These are phyloP conservation scores for Phytopythium cucurbitacearum DNA, from an alignment of 352 stramenopile genomes.

Conservation along the genomic window DNA sequence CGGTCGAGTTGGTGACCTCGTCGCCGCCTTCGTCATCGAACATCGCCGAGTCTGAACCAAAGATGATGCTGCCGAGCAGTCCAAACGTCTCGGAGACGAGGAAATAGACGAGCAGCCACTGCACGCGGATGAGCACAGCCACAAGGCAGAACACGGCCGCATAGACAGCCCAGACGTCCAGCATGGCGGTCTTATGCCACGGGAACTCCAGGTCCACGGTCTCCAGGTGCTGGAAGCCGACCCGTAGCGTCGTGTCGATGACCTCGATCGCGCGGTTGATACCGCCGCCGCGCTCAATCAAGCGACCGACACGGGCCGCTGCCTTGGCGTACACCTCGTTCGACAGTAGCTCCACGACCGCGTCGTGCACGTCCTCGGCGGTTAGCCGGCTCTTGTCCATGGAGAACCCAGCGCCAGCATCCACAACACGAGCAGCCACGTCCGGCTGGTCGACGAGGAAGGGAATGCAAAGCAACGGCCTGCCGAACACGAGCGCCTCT, in stretches of 20 bases:
- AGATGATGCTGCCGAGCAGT: conserved; percentile 34
- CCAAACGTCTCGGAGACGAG: conserved; percentile 38
- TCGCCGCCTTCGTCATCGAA: conserved; percentile 2
- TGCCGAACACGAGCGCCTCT: conserved; percentile 72
- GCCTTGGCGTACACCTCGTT: conserved; percentile 42
- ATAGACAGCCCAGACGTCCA: conserved; percentile 82
- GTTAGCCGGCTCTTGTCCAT: conserved; percentile 76
- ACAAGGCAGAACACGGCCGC: conserved; percentile 63
- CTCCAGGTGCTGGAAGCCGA: conserved; percentile 57
- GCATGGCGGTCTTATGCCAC: conserved; percentile 75
- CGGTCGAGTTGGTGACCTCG: background rate
- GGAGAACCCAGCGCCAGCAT: conserved; percentile 60
- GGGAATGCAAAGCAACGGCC: conserved; percentile 85
- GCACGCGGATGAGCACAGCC: conserved; percentile 50
- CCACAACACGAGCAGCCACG: conserved; percentile 70
- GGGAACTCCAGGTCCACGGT: conserved; percentile 61
- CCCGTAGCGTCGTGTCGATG: conserved; percentile 56
- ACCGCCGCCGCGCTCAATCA: conserved; percentile 61
- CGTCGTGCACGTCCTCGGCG: conserved; percentile 43
- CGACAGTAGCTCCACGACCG: conserved; percentile 37
- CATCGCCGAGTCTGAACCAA: conserved; percentile 17
- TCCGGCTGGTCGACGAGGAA: conserved; percentile 86
- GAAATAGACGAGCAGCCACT: conserved; percentile 71
- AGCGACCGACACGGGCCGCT: conserved; percentile 41
- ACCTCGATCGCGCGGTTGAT: conserved; percentile 58